Evolutionary conservation across 78 protist species (phyloP).

Genomic region (Dictyostelium brefeldianum): DNA sequence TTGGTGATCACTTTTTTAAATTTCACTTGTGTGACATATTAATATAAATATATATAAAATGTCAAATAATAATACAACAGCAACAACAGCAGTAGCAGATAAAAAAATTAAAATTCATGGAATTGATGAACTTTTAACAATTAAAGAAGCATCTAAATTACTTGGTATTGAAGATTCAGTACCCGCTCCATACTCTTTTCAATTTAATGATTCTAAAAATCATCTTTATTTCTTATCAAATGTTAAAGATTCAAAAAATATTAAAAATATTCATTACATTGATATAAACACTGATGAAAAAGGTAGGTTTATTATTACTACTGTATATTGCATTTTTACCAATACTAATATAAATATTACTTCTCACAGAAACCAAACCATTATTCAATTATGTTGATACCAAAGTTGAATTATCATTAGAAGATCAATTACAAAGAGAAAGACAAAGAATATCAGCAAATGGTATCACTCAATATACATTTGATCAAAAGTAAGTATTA

Average conservation of each 20-base stretch:
- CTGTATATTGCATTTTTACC: no score
- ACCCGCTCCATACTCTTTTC: constrained; percentile 18
- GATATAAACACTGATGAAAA: neutral
- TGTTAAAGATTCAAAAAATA: neutral
- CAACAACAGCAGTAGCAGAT: no score
- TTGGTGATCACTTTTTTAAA: neutral
- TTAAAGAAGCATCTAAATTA: neutral
- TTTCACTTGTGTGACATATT: neutral
- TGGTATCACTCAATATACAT: constrained; percentile 49
- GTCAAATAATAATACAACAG: neutral
- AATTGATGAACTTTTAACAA: neutral
- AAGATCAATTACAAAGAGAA: constrained; percentile 62
- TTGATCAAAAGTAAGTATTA: constrained; percentile 12
- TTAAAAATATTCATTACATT: constrained; percentile 18
- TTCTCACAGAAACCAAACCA: constrained; percentile 36
- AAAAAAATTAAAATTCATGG: constrained; percentile 9
- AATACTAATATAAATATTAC: neutral
- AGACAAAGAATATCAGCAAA: constrained; percentile 53
- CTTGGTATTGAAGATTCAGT: neutral
- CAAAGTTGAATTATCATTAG: constrained; percentile 39
- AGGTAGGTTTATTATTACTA: constrained; percentile 7
- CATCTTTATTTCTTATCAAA: constrained; percentile 11
- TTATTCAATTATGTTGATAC: constrained; percentile 24
- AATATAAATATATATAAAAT: neutral
- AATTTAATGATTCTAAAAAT: constrained; percentile 5